A percentile compares a stretch with the other conserved stretches of the same genome.
Conservation (phyloP, 2,329 filamentous ascomycete genomes). For the Penicillium decumbens region DNA sequence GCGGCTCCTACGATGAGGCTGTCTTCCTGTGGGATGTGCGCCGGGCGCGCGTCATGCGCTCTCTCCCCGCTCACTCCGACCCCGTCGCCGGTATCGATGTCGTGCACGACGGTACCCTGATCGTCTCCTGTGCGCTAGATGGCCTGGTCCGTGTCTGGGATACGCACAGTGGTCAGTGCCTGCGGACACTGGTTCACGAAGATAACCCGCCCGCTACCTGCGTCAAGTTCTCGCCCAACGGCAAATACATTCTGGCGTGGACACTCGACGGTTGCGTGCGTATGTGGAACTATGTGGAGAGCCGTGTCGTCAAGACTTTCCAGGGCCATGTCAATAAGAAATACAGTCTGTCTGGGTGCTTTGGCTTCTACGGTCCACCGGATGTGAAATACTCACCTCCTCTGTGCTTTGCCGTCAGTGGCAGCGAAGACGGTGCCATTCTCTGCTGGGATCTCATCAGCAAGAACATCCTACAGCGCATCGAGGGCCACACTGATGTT, state of each 20-base stretch:
- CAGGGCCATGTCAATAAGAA: slow-evolving; percentile 82
- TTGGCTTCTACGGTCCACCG: slow-evolving; percentile 59
- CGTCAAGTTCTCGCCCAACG: slow-evolving; percentile 90
- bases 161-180: slow-evolving; percentile 86
- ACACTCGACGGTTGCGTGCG: slow-evolving; percentile 86
- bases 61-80: slow-evolving; percentile 88
- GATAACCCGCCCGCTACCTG: slow-evolving; percentile 86
- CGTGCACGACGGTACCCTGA: slow-evolving; percentile 82
- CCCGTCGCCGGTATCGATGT: slow-evolving; percentile 93
- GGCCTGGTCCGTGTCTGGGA: slow-evolving; percentile 95
- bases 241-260: slow-evolving; percentile 85
- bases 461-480: slow-evolving; percentile 72
- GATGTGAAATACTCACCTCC: slow-evolving; percentile 33
- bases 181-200: slow-evolving; percentile 91
- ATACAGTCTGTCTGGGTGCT: slow-evolving; percentile 80
- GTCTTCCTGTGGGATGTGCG: slow-evolving; percentile 96
- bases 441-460: slow-evolving; percentile 85
- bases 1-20: slow-evolving; percentile 93
- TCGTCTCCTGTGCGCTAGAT: slow-evolving; percentile 87
- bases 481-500: slow-evolving; percentile 54
- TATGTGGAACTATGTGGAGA: slow-evolving; percentile 91
- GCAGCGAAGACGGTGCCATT: slow-evolving; percentile 81
- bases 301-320: slow-evolving; percentile 92
- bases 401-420: slow-evolving; percentile 64
- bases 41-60: slow-evolving; percentile 80